These are phyloP conservation scores for Populus trichocarpa DNA, from an alignment of 441 rosid genomes.

Conservation along the genomic window DNA sequence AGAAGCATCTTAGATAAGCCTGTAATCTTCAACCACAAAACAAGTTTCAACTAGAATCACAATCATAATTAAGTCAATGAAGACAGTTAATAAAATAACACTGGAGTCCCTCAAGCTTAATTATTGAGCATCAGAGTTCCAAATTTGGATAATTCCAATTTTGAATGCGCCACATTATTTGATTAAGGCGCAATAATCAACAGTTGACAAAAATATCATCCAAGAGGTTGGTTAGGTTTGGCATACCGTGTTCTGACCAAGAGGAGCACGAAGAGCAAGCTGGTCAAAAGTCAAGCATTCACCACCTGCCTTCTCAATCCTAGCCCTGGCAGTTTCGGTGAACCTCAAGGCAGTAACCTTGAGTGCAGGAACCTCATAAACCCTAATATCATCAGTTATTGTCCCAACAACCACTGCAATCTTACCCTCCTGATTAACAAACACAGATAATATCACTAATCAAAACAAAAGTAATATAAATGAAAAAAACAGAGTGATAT, in stretches of 20 bases:
- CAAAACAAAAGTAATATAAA: not conserved
- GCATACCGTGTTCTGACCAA: conserved; percentile 87
- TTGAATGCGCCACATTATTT: not conserved
- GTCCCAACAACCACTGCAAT: conserved; percentile 86
- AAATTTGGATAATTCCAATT: not conserved
- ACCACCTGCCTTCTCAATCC: conserved; percentile 92
- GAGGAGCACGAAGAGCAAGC: conserved; percentile 80
- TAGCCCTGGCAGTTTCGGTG: conserved; percentile 82
- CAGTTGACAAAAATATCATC: not conserved
- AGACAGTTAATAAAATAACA: not conserved
- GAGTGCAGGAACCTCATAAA: conserved; percentile 69
- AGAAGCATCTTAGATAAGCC: not conserved
- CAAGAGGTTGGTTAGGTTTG: not conserved
- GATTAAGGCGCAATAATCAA: too few relatives aligned
- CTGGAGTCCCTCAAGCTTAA: not conserved
- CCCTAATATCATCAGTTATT: conserved; percentile 72
- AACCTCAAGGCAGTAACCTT: conserved; percentile 81
- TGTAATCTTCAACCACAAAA: not conserved
- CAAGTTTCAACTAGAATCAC: not conserved
- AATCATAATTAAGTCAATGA: not conserved
- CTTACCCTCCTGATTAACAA: conserved; percentile 54
- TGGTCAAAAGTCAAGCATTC: conserved; percentile 94
- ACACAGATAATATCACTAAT: not conserved
- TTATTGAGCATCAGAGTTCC: not conserved
- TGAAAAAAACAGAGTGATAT: not conserved